Percentiles rank a stretch among this genome's conserved stretches.
phyloP scores from a whole-genome alignment of 2,329 filamentous ascomycete species.

The Neonectria coccinea region DNA sequence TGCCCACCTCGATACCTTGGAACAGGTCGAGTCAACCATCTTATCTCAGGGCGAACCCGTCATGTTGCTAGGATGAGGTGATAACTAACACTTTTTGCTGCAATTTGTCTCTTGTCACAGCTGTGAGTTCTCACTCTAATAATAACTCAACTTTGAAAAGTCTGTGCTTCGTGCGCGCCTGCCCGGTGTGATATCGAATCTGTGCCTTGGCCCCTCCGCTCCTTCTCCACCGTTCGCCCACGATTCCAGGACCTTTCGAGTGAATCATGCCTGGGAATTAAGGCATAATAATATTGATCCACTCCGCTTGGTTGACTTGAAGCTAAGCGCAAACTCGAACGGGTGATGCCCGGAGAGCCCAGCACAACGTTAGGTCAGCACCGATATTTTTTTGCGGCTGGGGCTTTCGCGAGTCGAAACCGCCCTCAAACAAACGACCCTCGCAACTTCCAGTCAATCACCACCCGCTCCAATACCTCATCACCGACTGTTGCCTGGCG shows the following conservation, averaged over 20 bases:
- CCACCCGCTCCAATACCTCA: slow-evolving; percentile 28
- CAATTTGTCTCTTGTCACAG: neutral
- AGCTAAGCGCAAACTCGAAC: slow-evolving; percentile 4
- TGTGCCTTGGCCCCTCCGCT: neutral
- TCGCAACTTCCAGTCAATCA: slow-evolving; percentile 39
- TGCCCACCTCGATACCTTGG: too few species aligned
- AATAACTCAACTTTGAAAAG: neutral
- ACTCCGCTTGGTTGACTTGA: neutral
- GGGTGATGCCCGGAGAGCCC: neutral
- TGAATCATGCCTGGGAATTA: slow-evolving; percentile 6
- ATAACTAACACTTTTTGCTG: neutral
- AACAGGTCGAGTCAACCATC: neutral
- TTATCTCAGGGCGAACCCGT: neutral
- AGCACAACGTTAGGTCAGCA: slow-evolving; percentile 40
- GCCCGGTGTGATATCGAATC: neutral
- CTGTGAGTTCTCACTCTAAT: neutral
- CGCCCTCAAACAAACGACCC: slow-evolving; percentile 30
- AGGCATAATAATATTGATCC: slow-evolving; percentile 24
- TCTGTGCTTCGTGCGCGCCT: slow-evolving; percentile 4
- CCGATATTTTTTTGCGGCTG: slow-evolving; percentile 42
- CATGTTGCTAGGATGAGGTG: neutral
- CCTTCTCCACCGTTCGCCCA: slow-evolving; percentile 6
- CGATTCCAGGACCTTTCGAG: neutral
- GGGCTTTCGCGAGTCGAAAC: slow-evolving; percentile 37
- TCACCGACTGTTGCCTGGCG: slow-evolving; percentile 53